Evolutionary conservation across 2,329 filamentous ascomycete genomes (phyloP), one percentile per base, ranked within the genome.

Genomic region (Phialophora tarda): DNA sequence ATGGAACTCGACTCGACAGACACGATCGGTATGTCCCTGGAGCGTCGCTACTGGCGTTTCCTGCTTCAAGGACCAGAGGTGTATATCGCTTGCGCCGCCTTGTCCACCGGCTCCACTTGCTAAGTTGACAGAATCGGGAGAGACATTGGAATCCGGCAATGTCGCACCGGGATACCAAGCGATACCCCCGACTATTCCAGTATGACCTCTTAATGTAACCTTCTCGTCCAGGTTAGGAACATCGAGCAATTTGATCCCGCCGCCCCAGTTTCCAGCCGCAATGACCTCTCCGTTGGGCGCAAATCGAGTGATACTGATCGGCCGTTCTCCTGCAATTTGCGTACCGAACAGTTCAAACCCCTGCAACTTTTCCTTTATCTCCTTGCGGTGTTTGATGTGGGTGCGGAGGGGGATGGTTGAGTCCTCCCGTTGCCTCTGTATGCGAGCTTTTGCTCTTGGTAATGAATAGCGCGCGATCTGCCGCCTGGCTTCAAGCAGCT

Each of bases 1-100:
- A 72, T 99, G 95, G 75, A 98, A 97, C 66, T 97, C 95, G 12
- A 96, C 90, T 64, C 94, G 88, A 73, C 93, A 97, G 8, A 99
- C 93, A 68, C 95, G 89, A 62, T 91, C 91, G 4, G 86, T 89
- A 75, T 99, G 95, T 0, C 94, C 95, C 26, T 89, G 85, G 0
- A 98, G 83, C 0, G 91, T 96, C 0, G 91, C 86, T 3, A 97
- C 76, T 0, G 95, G 95, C 1, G 91, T 95, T 69, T 97, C 92
- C 76, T 94, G 86, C 53, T 88, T 88, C 54, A 98, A 82, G 4
- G 92, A 94, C 95, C 95, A 99, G 14, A 99, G 84, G 74, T 97
- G 88, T 51, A 99, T 85, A 67, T 91, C 86, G 1, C 91, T 92
- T 75, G 97, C 94, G 21, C 92, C 93, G 48, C 93, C 95, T 65